A percentile compares a stretch with the other conserved stretches of the same genome.
phyloP scores from a whole-genome alignment of 2,329 filamentous ascomycete genomes.

The Leptographium lundbergii region DNA sequence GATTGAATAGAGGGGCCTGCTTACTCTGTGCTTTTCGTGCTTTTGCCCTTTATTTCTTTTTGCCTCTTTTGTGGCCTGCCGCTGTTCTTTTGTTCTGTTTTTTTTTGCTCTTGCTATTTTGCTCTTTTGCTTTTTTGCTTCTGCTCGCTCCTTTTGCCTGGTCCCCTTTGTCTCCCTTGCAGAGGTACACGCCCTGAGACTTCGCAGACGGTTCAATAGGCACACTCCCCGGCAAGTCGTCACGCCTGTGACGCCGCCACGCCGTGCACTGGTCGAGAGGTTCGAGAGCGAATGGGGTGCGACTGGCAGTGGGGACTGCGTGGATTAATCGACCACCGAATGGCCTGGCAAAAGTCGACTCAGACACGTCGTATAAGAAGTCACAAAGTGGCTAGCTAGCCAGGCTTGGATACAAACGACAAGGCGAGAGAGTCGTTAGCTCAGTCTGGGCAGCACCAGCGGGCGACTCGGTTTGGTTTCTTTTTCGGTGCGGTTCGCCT shows the following conservation, averaged over 20 bases:
- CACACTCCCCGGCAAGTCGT: neutral
- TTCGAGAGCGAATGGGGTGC: neutral
- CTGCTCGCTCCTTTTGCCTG: neutral
- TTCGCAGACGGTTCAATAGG: neutral
- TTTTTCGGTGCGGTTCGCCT: neutral
- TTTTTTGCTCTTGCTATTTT: too few species aligned
- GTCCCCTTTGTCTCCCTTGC: neutral
- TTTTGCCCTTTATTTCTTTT: neutral
- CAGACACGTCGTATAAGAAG: neutral
- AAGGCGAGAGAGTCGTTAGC: neutral
- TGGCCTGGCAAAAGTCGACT: neutral
- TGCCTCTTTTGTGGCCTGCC: neutral
- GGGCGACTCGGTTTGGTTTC: neutral
- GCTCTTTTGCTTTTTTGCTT: neutral
- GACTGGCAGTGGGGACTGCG: neutral
- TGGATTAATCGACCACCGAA: neutral
- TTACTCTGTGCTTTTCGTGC: neutral
- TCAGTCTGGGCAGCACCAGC: neutral
- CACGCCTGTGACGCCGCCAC: neutral
- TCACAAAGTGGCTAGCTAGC: neutral
- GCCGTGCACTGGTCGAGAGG: neutral
- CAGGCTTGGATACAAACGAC: neutral
- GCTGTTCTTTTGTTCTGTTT: too few species aligned
- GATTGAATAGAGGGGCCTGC: neutral
- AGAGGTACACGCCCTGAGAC: neutral